A percentile compares a stretch with the other conserved stretches of the same genome.
These are phyloP conservation scores for Clohesyomyces aquaticus DNA, from an alignment of 495 filamentous ascomycete genomes.

Conservation along the genomic window DNA sequence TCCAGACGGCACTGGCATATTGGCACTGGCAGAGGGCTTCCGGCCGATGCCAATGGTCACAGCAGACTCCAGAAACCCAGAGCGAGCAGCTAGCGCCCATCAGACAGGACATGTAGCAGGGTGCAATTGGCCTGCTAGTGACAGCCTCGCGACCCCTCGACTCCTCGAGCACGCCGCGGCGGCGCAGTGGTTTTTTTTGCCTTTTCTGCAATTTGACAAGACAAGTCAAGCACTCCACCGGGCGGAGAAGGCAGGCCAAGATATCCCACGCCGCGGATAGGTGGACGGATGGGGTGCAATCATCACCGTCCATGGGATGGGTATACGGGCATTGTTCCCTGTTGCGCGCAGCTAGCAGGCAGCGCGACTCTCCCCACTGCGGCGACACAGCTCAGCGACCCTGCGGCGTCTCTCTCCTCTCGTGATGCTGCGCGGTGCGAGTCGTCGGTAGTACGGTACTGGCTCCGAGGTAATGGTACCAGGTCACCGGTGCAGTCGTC, in stretches of 20 bases:
- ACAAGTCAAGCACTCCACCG: background rate
- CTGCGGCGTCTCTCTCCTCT: conserved; percentile 5
- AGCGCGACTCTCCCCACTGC: background rate
- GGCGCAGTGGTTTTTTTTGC: background rate
- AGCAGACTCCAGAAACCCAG: too few species aligned
- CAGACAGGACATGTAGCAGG: conserved; percentile 6
- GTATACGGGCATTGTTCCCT: too few species aligned
- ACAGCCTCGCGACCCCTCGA: background rate
- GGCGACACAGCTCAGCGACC: too few species aligned
- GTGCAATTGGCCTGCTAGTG: background rate
- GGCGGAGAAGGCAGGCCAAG: conserved; percentile 8
- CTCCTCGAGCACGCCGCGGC: background rate
- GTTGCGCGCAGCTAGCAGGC: background rate
- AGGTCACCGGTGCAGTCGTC: conserved; percentile 26
- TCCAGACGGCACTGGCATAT: too few species aligned
- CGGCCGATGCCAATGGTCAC: too few species aligned
- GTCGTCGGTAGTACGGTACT: conserved; percentile 37
- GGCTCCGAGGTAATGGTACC: conserved; percentile 25
- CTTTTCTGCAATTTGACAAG: too few species aligned
- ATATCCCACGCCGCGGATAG: conserved; percentile 36
- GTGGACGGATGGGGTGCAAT: too few species aligned
- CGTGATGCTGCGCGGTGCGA: too few species aligned
- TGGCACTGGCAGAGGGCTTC: too few species aligned
- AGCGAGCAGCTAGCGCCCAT: background rate
- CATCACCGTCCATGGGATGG: too few species aligned